Evolutionary conservation across 768 basidiomycete species (phyloP), one percentile per base, ranked within the genome.

Genomic region (Nevesoporus exiguus): DNA sequence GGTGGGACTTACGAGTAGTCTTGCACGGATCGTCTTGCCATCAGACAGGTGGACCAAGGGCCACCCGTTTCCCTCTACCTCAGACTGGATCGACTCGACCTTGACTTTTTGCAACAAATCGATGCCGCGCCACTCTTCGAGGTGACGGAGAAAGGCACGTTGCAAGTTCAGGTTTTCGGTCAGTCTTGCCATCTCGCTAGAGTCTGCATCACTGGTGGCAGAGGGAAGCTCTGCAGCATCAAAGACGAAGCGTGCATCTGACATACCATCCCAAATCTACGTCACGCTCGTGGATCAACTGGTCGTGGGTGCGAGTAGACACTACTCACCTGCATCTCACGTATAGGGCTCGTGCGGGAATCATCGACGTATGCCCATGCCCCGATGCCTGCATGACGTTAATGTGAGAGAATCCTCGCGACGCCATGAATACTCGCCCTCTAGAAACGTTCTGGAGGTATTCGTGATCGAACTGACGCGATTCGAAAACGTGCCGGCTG

Each of bases 121-220:
- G 1, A 96, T 74, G 14, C 76, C 68, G 1, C 78, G 76, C n/a
- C 76, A 61, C 5, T 68, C 64, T 9, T 76, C 74, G 10, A 97
- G 77, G 61, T 82, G 81, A 2, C 77, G 76, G 14, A 98, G 77
- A 31, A 95, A 81, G 2, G 82, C 93, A 2, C 87, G 82, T 71
- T 98, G 97, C 1, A 99, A 77, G 65, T 98, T 98, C 42, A 93
- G 75, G 64, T 95, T 98, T 71, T 99, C 97, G 0, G 87, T 93
- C 63, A 98, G 74, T 22, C 83, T 84, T 15, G 93, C 85, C 88
- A 98, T 92, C 69, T 77, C 76, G 27, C 56, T 55, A 7, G 64
- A 67, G 22, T 69, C 64, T 2, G 54, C 29, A 29, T 70, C 74
- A 5, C 22, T 22, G 54, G 67, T 17, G 64, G 57, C 61, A 57